These are phyloP conservation scores for Verticillium tricorpus DNA, from an alignment of 2,329 filamentous ascomycete genomes.

Conservation along the genomic window DNA sequence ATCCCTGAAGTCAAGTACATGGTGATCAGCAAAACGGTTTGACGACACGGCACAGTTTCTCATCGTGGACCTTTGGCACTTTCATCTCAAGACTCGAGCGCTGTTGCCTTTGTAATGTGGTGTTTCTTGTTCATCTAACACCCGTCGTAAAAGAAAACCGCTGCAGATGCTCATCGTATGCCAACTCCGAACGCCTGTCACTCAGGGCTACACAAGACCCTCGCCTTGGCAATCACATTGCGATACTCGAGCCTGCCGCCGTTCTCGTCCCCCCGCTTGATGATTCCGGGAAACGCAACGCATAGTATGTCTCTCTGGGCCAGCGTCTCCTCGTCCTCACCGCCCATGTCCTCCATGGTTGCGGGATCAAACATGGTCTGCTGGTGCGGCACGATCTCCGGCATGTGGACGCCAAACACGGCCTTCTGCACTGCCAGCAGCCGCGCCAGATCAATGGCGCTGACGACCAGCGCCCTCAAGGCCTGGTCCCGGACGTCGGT, in stretches of 20 bases:
- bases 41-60: too few species aligned
- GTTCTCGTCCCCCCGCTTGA: constrained; percentile 62
- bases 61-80: too few species aligned
- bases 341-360: constrained; percentile 63
- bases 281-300: constrained; percentile 59
- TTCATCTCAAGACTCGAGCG: too few species aligned
- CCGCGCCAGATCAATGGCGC: constrained; percentile 51
- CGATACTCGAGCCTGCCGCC: constrained; percentile 56
- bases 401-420: constrained; percentile 52
- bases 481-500: constrained; percentile 44
- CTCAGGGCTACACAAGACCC: constrained; percentile 54
- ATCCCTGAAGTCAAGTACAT: too few species aligned
- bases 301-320: constrained; percentile 51
- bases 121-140: neutral
- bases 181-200: constrained; percentile 16
- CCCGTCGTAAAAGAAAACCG: neutral
- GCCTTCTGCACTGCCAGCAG: constrained; percentile 56
- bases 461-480: constrained; percentile 47
- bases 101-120: too few species aligned
- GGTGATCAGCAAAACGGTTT: too few species aligned
- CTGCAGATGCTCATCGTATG: neutral
- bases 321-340: constrained; percentile 54
- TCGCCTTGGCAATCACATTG: constrained; percentile 63
- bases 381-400: constrained; percentile 47
- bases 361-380: constrained; percentile 50